Base-by-base conservation (phyloP, 768 basidiomycete species). In the Kwoniella mangroviensis region DNA sequence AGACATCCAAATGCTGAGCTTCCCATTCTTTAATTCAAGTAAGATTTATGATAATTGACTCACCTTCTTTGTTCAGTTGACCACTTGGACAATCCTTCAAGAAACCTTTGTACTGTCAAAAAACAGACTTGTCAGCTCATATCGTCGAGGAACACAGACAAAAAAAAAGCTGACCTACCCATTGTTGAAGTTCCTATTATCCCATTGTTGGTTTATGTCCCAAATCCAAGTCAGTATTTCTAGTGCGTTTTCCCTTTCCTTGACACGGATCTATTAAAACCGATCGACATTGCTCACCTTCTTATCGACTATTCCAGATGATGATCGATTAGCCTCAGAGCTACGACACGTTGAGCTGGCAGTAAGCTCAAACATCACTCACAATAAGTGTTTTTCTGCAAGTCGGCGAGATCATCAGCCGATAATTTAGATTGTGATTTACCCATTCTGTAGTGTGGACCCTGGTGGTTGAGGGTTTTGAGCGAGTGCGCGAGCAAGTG, bases 321-420 rank as follows among this genome's bases (percentile, higher is more conserved):
- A 24, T 34, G 13, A 26, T 34, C 6, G 34, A 4, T 34, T 4
- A 34, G 34, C 34, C 34, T 34, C 34, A 34, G 3, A 34, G 3
- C 34, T 34, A 34, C 34, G 9, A 6, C 34, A 34, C 34, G 34
- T 34, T 34, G 34, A 34, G 0, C 6, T 0, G 34, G 34, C 4
- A 34, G 6, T 7, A 3, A 34, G 6, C 3, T 34, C 19, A 28
- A 41, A 21, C 17, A n/a, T 7, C n/a, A 82, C 86, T 73, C 76
- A 96, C 97, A 98, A 83, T 98, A 96, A 0, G 97, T 99, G 84
- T 94, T 92, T 88, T 94, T 95, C 86, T 98, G 96, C 61, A 99
- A 89, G 79, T 95, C 93, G 19, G 90, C 87, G 71, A 99, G 90
- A 84, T 98, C 93, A 71, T 98, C 96, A 53, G 91, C 89, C 15